A percentile compares a stretch with the other conserved stretches of the same genome.
Evolutionary conservation across 345 rosid species (phyloP).

Genomic region (Toxicodendron radicans): DNA sequence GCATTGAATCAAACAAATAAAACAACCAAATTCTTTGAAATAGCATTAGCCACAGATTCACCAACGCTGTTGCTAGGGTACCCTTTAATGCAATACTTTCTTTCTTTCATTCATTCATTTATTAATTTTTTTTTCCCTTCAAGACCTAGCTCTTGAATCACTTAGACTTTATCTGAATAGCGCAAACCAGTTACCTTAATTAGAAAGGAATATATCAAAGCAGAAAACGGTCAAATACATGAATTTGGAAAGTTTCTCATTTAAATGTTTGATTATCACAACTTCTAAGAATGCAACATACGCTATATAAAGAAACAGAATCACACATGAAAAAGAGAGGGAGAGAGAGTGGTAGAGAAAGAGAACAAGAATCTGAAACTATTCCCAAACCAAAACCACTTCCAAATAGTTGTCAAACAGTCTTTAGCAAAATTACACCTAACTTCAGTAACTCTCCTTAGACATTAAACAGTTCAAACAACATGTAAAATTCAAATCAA

Average conservation of each 20-base stretch:
- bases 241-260: not conserved
- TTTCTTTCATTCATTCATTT: too few species aligned
- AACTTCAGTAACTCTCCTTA: not conserved
- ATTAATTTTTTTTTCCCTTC: too few species aligned
- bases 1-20: not conserved
- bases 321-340: not conserved
- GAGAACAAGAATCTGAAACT: not conserved
- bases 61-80: not conserved
- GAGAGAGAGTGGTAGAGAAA: too few species aligned
- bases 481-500: not conserved
- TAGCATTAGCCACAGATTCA: not conserved
- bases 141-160: not conserved
- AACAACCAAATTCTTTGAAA: not conserved
- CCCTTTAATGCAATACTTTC: not conserved
- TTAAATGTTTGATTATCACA: not conserved
- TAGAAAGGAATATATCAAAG: not conserved
- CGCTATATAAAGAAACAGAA: not conserved
- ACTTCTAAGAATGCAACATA: not conserved
- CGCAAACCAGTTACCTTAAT: not conserved
- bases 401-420: not conserved
- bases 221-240: not conserved
- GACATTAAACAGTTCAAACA: not conserved
- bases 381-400: not conserved
- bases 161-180: not conserved
- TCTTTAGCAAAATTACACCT: not conserved